Base-by-base conservation (phyloP, 1,284 basidiomycete species). In the Gymnopus androsaceus region DNA sequence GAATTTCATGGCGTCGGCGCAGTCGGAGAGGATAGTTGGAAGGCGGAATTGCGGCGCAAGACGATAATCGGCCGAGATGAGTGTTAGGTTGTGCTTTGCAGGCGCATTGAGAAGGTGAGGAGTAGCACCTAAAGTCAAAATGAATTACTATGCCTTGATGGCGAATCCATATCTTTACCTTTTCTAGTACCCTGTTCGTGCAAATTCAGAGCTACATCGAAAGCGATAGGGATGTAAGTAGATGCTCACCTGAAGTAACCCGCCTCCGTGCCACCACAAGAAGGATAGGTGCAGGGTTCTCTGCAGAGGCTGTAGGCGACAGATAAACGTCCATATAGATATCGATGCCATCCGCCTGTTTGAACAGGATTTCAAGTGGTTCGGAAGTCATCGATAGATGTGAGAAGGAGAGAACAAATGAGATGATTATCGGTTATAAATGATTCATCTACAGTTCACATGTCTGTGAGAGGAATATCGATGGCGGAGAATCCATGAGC, bases 201-300 rank as follows among this genome's bases (percentile, higher is more conserved):
- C 15, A 8, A 52, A 55, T n/a, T 31, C 28, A 45, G 51, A 38
- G 61, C 40, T 27, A 51, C 31, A 30, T 19, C 21, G 15, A 30
- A 34, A 11, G 9, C 11, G 6, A 33, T 31, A 7, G 14, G 23
- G 23, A 38, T 46, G 36, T 12, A 31, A 3, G 40, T 9, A 14
- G 30, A 34, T 27, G 19, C 56, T 33, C 55, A 64, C 66, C 62
- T 67, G 68, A 8, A 69, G 57, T 33, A 70, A 49, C 12, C 69
- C 66, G 11, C 66, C 67, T 70, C 72, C 73, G 59, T 74, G 72
- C 72, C 72, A 75, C 71, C 72, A 74, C n/a, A 72, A 54, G 11
- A 72, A 33, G 21, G 44, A 49, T 31, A 0, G 72, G 70, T 3
- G 60, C 68, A 17, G 66, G 67, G 6, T 60, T 63, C 25, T 64